Evolutionary conservation across 768 basidiomycete species (phyloP).

Genomic region (Amyloporia xantha): DNA sequence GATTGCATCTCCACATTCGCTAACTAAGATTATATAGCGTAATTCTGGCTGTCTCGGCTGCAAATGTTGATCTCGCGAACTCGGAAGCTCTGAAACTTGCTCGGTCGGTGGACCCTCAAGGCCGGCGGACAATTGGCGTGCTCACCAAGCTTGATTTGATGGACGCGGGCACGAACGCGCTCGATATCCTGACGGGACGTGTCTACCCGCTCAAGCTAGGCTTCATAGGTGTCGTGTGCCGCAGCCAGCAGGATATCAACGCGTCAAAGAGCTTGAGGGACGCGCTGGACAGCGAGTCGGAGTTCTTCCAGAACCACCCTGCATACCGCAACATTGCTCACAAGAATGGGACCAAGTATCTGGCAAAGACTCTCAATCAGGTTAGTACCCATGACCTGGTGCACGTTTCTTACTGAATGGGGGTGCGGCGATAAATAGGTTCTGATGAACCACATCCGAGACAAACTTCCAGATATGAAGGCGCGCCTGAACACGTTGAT

Average conservation of each 20-base stretch:
- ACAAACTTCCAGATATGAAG: conserved; percentile 99
- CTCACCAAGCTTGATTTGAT: conserved; percentile 97
- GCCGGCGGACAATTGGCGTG: conserved; percentile 92
- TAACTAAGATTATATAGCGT: conserved; percentile 46
- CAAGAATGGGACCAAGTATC: conserved; percentile 94
- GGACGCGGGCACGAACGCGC: conserved; percentile 98
- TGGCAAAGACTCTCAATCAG: conserved; percentile 91
- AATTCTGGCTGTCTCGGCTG: conserved; percentile 93
- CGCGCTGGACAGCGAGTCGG: conserved; percentile 76
- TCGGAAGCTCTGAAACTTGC: conserved; percentile 97
- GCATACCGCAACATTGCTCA: conserved; percentile 95
- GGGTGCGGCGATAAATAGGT: conserved; percentile 63
- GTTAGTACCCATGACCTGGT: too few species aligned
- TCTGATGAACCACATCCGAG: conserved; percentile 94
- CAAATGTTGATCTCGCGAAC: conserved; percentile 98
- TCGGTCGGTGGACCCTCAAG: conserved; percentile 91
- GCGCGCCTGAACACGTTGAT: conserved; percentile 95
- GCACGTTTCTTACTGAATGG: too few species aligned
- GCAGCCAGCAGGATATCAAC: conserved; percentile 97
- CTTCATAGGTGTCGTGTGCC: conserved; percentile 96
- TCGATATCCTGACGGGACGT: conserved; percentile 92
- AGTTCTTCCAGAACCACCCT: conserved; percentile 86
- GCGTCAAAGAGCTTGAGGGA: conserved; percentile 78
- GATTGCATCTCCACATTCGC: not conserved
- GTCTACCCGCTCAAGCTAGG: conserved; percentile 97